phyloP scores from a whole-genome alignment of 371 early-diverging fungal species.

The Chytridium lagenaria region DNA sequence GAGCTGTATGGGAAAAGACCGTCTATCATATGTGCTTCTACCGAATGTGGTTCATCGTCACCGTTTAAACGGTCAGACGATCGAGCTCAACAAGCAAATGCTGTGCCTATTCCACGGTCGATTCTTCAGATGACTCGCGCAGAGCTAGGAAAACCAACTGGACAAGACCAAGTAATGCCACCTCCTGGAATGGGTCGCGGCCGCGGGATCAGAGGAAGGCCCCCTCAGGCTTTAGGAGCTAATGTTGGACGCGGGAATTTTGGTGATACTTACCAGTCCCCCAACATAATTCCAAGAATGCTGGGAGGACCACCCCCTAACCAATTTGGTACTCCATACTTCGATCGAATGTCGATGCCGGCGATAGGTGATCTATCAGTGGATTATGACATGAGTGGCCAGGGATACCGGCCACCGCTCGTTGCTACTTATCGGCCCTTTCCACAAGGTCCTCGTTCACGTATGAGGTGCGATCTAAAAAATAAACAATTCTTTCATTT shows the following conservation, averaged over 20 bases:
- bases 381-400: not conserved
- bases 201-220: not conserved
- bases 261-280: not conserved
- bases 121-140: slow-evolving; percentile 32
- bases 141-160: not conserved
- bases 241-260: not conserved
- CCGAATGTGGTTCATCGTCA: slow-evolving; percentile 6
- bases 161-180: not conserved
- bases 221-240: not conserved
- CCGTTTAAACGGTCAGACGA: not conserved
- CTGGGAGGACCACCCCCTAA: slow-evolving; percentile 5
- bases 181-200: not conserved
- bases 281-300: not conserved
- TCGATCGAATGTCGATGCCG: not conserved
- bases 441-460: not conserved
- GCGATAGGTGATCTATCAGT: not conserved
- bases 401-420: not conserved
- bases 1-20: slow-evolving; percentile 40
- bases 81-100: not conserved
- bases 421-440: not conserved
- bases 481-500: too few relatives aligned
- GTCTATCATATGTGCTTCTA: slow-evolving; percentile 29
- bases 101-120: slow-evolving; percentile 36
- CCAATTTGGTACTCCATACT: slow-evolving; percentile 12
- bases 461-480: not conserved